Base-by-base conservation (phyloP, 768 basidiomycete genomes). In the Mycena epipterygia region DNA sequence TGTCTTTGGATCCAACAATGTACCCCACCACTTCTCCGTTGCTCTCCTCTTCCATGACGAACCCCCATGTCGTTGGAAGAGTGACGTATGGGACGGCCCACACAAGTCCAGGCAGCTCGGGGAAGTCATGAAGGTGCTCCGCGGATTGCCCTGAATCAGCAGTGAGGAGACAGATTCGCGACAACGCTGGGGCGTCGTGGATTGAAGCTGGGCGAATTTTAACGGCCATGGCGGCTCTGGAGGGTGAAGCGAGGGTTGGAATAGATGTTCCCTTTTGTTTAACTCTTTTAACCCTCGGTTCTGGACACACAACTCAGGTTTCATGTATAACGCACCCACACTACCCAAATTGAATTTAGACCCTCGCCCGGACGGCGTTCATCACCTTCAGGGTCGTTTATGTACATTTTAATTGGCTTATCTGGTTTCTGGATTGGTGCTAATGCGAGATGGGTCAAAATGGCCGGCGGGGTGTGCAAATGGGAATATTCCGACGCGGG, bases 11-110 rank as follows among this genome's bases (percentile, higher is more conserved):
- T 56, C 91, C 91, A 33, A 95, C 78, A 59, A 89, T 81, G 76
- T 95, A 95, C 27, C 94, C 93, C 46, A 95, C 92, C 1, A 91
- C 87, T 44, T 86, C 83, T 12, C 79, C 76, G 27, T 68, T 76
- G 42, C 77, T 79, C 39, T 84, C 82, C 39, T 90, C 89, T 44
- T 88, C 90, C 76, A 95, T 81, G 42, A 95, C 93, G 78, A 93
- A 95, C 13, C 87, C 93, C 87, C 89, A 94, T 13, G 90, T 89
- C 9, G 81, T 86, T 21, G 89, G 86, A 14, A 92, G 80, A 64
- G 87, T 88, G 61, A 93, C 85, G 78, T 95, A 95, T 1, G 94
- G 93, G 48, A 92, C 85, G 5, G 93, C 91, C 77, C 90, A 94
- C 44, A 91, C 83, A 41, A 93, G 84, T 5, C 93, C 93, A 14